Base-by-base conservation (phyloP, 257 asterid species). In the Apocynum venetum region DNA sequence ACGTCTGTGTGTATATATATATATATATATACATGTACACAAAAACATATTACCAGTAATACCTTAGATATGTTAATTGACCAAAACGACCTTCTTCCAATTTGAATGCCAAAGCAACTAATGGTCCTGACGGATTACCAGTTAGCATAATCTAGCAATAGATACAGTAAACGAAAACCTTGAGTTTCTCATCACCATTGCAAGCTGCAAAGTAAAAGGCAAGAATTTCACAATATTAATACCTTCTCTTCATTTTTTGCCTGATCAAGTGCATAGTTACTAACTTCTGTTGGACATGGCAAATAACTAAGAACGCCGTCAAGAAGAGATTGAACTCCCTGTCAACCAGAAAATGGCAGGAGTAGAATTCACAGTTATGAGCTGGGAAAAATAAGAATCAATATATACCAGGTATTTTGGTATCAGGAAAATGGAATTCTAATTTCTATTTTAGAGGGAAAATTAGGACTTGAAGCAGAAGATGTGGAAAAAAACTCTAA, bases 101-200 rank as follows among this genome's bases (percentile, higher is more conserved):
- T 86, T 96, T 96, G 86, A 96, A 96, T 81, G 99, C 98, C 83
- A 96, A 82, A 78, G 98, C 99, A 86, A 96, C 99, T 84, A 96
- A 84, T 60, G 98, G 99, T 70, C 96, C 97, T 70, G 95, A 78
- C 31, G 97, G 98, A 83, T 88, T 93, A 78, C 99, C 99, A 43
- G 97, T 65, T 81, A 96, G 86, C 31, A 83, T 70, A 77, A 96
- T 97, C 98, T 96, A 82, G 36, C 57, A 83, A 82, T 52, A 79
- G 63, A 79, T 71, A 79, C 77, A 71, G 63, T 51, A 74, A 80
- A 72, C n/a, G 44, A 67, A 44, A 76, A 48, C 12, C 72, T 78
- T 41, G 65, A 56, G 51, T 53, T 75, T 63, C 17, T 19, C 12
- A 59, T 51, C 20, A 3, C 55, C 49, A 43, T 36, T 57, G 63